A percentile compares a stretch with the other conserved stretches of the same genome.
Evolutionary conservation across 2,329 filamentous ascomycete genomes (phyloP).

Genomic region (Pleurostoma richardsiae): DNA sequence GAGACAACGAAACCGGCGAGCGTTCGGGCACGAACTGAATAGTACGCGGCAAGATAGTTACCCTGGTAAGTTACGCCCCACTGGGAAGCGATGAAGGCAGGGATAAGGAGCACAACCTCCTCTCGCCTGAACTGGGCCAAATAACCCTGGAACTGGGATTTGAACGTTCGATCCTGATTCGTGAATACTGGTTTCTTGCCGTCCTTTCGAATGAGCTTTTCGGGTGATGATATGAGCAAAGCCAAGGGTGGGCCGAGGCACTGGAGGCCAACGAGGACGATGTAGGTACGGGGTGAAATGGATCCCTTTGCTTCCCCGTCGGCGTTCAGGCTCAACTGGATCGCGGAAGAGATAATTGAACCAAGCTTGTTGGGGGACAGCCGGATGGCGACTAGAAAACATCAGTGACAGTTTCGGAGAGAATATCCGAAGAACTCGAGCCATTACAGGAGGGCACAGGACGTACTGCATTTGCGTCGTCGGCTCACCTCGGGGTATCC

Average conservation of each 20-base stretch:
- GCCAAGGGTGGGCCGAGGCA: slow-evolving; percentile 33
- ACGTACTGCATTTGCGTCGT: too few species aligned
- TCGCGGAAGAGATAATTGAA: slow-evolving; percentile 1
- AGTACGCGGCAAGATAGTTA: slow-evolving; percentile 12
- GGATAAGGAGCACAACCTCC: slow-evolving; percentile 9
- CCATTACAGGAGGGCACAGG: too few species aligned
- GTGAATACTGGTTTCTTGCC: slow-evolving; percentile 3
- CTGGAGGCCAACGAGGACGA: slow-evolving; percentile 30
- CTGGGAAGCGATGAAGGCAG: slow-evolving; percentile 10
- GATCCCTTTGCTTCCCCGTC: neutral
- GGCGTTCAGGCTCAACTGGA: slow-evolving; percentile 1
- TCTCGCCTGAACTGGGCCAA: slow-evolving; percentile 3
- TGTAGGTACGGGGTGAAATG: slow-evolving; percentile 8
- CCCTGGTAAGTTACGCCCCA: slow-evolving; percentile 12
- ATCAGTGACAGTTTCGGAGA: too few species aligned
- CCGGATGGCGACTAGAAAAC: slow-evolving; percentile 10
- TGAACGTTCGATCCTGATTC: neutral
- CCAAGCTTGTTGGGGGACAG: slow-evolving; percentile 7
- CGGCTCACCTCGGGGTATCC: too few species aligned
- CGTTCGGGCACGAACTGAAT: slow-evolving; percentile 8
- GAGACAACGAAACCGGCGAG: slow-evolving; percentile 27
- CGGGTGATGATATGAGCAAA: slow-evolving; percentile 31
- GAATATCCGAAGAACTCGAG: too few species aligned
- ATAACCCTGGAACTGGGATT: slow-evolving; percentile 3
- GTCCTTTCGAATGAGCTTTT: slow-evolving; percentile 30